Evolutionary conservation across 306 rosid species (phyloP).

Genomic region (Carpinus fangiana): DNA sequence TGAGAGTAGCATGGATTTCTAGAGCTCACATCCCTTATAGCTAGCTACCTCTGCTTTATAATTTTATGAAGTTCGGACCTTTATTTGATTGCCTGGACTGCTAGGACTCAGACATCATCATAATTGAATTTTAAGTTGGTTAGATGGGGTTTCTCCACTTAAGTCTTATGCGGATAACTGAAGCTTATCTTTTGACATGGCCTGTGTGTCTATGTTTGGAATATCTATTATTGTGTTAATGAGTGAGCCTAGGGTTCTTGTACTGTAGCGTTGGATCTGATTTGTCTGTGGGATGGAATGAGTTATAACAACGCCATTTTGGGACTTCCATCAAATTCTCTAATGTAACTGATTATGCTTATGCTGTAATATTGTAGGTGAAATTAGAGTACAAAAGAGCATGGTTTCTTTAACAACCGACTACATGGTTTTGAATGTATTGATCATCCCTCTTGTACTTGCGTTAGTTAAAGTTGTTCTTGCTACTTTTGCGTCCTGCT

Average conservation of each 20-base stretch:
- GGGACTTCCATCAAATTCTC: neutral
- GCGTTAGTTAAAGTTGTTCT: neutral
- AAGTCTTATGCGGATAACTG: conserved; percentile 8
- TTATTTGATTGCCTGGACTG: conserved; percentile 12
- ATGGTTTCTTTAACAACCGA: neutral
- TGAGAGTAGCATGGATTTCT: conserved; percentile 28
- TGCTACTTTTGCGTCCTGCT: neutral
- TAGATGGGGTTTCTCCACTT: conserved; percentile 9
- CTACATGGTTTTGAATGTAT: neutral
- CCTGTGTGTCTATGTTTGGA: conserved; percentile 11
- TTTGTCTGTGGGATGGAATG: neutral
- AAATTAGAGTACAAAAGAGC: neutral
- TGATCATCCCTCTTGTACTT: neutral
- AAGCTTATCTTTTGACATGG: conserved; percentile 12
- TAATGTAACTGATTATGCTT: neutral
- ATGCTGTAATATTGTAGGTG: neutral
- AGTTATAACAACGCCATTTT: neutral
- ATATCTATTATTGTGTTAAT: conserved; percentile 13
- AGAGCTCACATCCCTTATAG: neutral
- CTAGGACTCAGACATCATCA: conserved; percentile 16
- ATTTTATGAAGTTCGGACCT: conserved; percentile 9
- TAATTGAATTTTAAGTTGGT: conserved; percentile 30
- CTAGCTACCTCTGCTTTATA: neutral
- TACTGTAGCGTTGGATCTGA: neutral
- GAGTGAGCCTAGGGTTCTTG: conserved; percentile 5